Percentiles rank a stretch among this genome's conserved stretches.
Conservation (phyloP, 345 rosid species). For the Populus nigra region DNA sequence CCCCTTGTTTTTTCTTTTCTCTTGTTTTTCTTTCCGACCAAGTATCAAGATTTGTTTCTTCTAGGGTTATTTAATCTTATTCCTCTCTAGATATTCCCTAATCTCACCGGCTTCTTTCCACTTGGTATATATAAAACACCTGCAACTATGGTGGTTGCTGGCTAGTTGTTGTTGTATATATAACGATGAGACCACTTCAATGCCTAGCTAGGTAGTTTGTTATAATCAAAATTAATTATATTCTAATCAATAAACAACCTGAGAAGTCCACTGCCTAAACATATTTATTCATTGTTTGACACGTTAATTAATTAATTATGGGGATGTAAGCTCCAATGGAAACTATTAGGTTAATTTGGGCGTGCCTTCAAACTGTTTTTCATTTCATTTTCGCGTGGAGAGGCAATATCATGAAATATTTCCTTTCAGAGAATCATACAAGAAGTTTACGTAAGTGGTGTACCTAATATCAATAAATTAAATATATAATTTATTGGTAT, state of each 20-base stretch:
- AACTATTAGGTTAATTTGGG: too few relatives aligned
- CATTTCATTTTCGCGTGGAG: neutral
- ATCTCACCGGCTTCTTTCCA: constrained; percentile 15
- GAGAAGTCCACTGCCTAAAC: neutral
- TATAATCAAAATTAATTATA: neutral
- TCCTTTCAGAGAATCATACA: neutral
- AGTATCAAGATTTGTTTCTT: neutral
- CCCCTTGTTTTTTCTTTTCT: neutral
- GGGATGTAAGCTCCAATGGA: too few relatives aligned
- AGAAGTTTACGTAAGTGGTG: neutral
- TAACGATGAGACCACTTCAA: neutral
- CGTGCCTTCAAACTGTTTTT: too few relatives aligned
- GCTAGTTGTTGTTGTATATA: too few relatives aligned
- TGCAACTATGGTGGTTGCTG: neutral
- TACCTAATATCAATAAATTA: neutral
- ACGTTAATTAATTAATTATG: too few relatives aligned
- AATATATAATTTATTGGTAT: neutral
- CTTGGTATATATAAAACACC: constrained; percentile 4
- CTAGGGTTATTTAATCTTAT: constrained; percentile 3
- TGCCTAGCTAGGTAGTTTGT: neutral
- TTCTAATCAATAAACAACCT: neutral
- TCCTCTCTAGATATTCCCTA: neutral
- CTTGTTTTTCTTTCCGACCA: neutral
- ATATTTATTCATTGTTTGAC: too few relatives aligned
- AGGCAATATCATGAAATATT: neutral